Conservation (phyloP, 1,284 basidiomycete species). For the Lentinula novae-zelandiae region DNA sequence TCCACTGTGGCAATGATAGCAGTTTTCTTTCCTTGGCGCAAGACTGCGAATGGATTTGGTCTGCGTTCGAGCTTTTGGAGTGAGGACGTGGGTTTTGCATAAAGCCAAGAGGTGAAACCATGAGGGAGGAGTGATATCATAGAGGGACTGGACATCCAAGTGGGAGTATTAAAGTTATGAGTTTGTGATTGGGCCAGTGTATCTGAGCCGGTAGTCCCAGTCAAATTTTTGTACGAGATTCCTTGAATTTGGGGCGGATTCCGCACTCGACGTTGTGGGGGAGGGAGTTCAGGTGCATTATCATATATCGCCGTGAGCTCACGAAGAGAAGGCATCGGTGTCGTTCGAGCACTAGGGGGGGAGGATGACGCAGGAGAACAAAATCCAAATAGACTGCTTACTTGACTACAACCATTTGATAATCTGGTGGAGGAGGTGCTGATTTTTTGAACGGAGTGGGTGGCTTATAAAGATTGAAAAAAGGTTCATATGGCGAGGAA, state of each 20-base stretch:
- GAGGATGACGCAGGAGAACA: not conserved
- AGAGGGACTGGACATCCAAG: not conserved
- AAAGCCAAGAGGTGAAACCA: slow-evolving; percentile 25
- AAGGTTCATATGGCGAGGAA: slow-evolving; percentile 72
- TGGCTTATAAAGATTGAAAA: slow-evolving; percentile 94
- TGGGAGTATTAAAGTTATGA: not conserved
- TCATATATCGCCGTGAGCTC: slow-evolving; percentile 67
- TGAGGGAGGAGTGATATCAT: slow-evolving; percentile 15
- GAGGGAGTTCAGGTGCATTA: slow-evolving; percentile 52
- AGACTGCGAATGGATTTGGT: slow-evolving; percentile 66
- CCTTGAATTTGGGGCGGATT: slow-evolving; percentile 21
- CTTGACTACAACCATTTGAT: slow-evolving; percentile 84
- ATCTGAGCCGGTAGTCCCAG: slow-evolving; percentile 12
- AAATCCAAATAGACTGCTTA: slow-evolving; percentile 33
- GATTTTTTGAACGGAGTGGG: slow-evolving; percentile 79
- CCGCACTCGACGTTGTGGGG: slow-evolving; percentile 49
- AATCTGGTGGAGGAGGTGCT: slow-evolving; percentile 80
- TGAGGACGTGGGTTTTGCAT: slow-evolving; percentile 21
- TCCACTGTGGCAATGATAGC: slow-evolving; percentile 90
- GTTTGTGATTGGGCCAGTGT: slow-evolving; percentile 2
- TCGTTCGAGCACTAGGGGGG: slow-evolving; percentile 58
- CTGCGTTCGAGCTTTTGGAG: slow-evolving; percentile 16
- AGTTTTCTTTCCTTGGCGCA: slow-evolving; percentile 84
- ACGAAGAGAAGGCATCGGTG: slow-evolving; percentile 67
- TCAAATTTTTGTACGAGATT: slow-evolving; percentile 13